These are phyloP conservation scores for Adansonia grandidieri DNA, from an alignment of 441 rosid species.

Conservation along the genomic window DNA sequence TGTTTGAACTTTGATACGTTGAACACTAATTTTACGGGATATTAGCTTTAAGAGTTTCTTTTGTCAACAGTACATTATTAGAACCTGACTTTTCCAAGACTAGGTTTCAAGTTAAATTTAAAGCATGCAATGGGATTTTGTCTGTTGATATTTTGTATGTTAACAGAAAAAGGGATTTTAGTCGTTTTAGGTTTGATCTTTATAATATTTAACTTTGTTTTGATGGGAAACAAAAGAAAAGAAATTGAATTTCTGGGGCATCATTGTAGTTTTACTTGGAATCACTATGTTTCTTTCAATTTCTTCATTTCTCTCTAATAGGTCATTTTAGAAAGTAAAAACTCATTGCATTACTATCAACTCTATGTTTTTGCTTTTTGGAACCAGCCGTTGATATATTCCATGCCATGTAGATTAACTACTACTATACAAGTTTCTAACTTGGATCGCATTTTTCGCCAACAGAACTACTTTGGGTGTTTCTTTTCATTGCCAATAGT, in stretches of 20 bases:
- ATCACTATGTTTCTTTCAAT: background rate
- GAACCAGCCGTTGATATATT: background rate
- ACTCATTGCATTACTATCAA: background rate
- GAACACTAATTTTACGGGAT: background rate
- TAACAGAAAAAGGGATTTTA: background rate
- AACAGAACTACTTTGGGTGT: slow-evolving; percentile 93
- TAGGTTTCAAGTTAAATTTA: background rate
- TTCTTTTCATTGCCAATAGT: slow-evolving; percentile 51
- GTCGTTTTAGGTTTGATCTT: background rate
- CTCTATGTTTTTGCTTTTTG: background rate
- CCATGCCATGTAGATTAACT: background rate
- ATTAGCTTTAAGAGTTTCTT: background rate
- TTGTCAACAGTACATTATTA: background rate
- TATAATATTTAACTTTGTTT: slow-evolving; percentile 1
- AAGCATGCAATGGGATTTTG: slow-evolving; percentile 6
- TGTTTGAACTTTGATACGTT: background rate
- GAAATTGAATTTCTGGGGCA: background rate
- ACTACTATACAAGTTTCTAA: background rate
- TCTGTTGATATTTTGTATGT: background rate
- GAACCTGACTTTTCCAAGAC: background rate
- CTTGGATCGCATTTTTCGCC: background rate
- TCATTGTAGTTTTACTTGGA: background rate
- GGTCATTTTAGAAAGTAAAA: background rate
- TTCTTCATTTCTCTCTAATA: background rate
- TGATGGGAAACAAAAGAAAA: background rate